Conservation (phyloP, 108 stramenopile genomes). For the Nitzschia inconspicua region DNA sequence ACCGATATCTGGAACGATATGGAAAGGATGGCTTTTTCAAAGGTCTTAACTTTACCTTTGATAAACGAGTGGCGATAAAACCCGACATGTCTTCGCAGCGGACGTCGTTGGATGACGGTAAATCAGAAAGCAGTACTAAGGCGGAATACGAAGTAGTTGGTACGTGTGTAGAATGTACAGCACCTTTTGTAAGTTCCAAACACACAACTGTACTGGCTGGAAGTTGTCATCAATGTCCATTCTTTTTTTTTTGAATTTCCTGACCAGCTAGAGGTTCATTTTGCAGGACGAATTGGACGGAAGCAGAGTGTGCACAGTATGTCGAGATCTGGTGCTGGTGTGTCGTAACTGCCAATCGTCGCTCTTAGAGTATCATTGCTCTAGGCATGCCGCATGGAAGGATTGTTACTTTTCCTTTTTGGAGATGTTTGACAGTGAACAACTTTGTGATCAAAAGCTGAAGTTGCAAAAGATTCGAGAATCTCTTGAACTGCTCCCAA, state of each 20-base stretch:
- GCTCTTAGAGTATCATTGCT: constrained; percentile 69
- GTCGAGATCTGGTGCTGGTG: constrained; percentile 65
- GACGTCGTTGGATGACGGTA: not conserved
- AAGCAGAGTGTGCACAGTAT: constrained; percentile 71
- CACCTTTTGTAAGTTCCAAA: too few species aligned
- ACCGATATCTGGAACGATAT: constrained; percentile 89
- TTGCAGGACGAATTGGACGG: constrained; percentile 72
- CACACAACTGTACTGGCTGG: too few species aligned
- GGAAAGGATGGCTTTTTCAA: constrained; percentile 78
- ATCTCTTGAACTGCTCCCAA: constrained; percentile 7
- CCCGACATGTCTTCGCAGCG: constrained; percentile 21
- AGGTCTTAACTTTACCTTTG: constrained; percentile 94
- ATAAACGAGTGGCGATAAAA: constrained; percentile 73
- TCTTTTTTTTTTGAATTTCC: too few species aligned
- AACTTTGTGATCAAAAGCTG: constrained; percentile 41
- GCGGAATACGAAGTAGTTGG: constrained; percentile 38
- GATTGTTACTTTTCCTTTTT: constrained; percentile 74
- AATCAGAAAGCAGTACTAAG: not conserved
- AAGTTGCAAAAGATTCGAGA: constrained; percentile 40
- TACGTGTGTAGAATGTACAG: constrained; percentile 55
- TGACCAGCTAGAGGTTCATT: too few species aligned
- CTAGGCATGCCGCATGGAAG: constrained; percentile 62
- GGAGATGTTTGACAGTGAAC: constrained; percentile 42
- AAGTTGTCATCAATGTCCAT: too few species aligned
- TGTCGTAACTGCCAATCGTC: constrained; percentile 45